Percentiles rank a stretch among this genome's conserved stretches.
Evolutionary conservation across 257 asterid species (phyloP).

Genomic region (Vinca minor): DNA sequence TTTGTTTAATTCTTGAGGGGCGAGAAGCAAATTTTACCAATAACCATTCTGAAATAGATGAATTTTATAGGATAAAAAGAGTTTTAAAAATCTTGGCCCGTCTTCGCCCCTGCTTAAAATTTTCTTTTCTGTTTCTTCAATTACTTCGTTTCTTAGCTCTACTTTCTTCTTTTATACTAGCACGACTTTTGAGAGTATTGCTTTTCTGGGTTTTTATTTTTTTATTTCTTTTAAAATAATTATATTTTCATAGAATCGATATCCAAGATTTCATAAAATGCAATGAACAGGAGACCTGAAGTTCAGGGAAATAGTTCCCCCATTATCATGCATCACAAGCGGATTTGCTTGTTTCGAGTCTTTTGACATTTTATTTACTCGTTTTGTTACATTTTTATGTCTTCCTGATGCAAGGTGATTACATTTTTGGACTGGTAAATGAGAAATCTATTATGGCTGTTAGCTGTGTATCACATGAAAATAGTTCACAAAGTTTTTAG

Average conservation of each 20-base stretch:
- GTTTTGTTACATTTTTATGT: background rate
- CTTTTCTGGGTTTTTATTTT: background rate
- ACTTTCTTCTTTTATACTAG: background rate
- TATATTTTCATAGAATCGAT: background rate
- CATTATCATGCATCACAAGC: too few relatives aligned
- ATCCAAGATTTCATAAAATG: background rate
- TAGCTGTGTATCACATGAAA: background rate
- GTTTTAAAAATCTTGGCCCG: too few relatives aligned
- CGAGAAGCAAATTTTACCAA: too few relatives aligned
- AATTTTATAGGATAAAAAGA: too few relatives aligned
- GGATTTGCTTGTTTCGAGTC: background rate
- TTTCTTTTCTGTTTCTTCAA: too few relatives aligned
- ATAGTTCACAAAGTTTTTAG: too few relatives aligned
- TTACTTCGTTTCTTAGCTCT: background rate
- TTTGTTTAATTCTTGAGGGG: too few relatives aligned
- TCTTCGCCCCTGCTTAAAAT: too few relatives aligned
- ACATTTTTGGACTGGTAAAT: background rate
- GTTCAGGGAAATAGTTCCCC: background rate
- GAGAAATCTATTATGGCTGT: background rate
- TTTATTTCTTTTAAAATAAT: background rate
- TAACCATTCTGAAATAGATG: too few relatives aligned
- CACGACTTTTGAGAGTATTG: background rate
- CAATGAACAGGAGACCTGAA: background rate
- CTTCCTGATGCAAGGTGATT: background rate
- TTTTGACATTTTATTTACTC: background rate